Conservation (phyloP, 1,139 yeast species). For the Debaryomyces subglobosus region DNA sequence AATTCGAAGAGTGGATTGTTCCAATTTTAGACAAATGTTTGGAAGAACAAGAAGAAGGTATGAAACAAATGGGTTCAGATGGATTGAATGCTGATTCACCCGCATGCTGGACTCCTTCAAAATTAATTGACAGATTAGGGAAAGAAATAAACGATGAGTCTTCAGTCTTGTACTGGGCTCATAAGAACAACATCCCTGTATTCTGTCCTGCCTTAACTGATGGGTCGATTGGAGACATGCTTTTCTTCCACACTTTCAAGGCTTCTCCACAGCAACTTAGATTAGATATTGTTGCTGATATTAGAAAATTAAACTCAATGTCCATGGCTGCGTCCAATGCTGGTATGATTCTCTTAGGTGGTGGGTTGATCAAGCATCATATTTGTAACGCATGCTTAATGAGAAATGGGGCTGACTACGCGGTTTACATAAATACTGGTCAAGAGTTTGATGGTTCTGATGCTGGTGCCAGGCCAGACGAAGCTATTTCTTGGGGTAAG, state of each 20-base stretch:
- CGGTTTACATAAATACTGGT: conserved; percentile 95
- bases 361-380: conserved; percentile 95
- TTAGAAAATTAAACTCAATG: conserved; percentile 85
- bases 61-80: conserved; percentile 61
- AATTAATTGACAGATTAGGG: conserved; percentile 88
- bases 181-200: conserved; percentile 91
- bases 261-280: conserved; percentile 87
- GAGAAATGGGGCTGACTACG: conserved; percentile 99
- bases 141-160: conserved; percentile 92
- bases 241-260: conserved; percentile 96
- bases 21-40: conserved; percentile 87
- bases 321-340: conserved; percentile 96
- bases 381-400: conserved; percentile 96
- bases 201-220: conserved; percentile 98
- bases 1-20: conserved; percentile 97
- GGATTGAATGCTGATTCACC: conserved; percentile 48
- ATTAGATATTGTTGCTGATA: conserved; percentile 91
- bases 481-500: conserved; percentile 98
- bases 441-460: conserved; percentile 99
- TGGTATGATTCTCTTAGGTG: conserved; percentile 95
- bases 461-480: conserved; percentile 99
- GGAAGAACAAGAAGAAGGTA: conserved; percentile 81
- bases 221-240: conserved; percentile 98
- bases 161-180: conserved; percentile 97
- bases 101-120: conserved; percentile 88